Percentiles rank a stretch among this genome's conserved stretches.
Conservation (phyloP, 768 basidiomycete species). For the Crepidotus variabilis region DNA sequence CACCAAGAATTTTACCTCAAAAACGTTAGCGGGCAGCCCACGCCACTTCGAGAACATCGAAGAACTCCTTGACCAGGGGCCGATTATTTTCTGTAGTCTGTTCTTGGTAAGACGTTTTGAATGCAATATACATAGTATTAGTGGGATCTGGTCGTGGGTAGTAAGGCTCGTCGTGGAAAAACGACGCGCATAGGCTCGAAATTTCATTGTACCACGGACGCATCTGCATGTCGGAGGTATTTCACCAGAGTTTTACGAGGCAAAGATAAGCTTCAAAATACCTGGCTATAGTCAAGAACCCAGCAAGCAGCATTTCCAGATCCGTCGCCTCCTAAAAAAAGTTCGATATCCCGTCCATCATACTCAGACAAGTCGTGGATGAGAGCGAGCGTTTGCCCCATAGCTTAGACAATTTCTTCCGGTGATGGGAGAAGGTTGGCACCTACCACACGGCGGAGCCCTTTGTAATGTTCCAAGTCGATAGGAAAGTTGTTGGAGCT, state of each 20-base stretch:
- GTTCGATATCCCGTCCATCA: constrained; percentile 29
- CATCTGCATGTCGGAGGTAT: constrained; percentile 14
- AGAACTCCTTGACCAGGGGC: too few relatives aligned
- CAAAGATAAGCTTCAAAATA: constrained; percentile 5
- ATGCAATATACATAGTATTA: constrained; percentile 16
- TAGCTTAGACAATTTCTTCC: constrained; percentile 20
- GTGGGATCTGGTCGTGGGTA: constrained; percentile 22
- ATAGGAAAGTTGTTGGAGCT: constrained; percentile 26
- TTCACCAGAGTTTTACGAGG: not conserved
- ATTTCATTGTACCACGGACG: constrained; percentile 17
- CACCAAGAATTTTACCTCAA: too few relatives aligned
- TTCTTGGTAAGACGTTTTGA: too few relatives aligned
- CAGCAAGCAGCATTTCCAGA: constrained; percentile 13
- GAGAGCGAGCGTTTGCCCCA: constrained; percentile 26
- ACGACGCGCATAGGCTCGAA: constrained; percentile 18
- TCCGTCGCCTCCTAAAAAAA: constrained; percentile 22
- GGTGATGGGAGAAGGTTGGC: constrained; percentile 6
- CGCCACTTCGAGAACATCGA: too few relatives aligned
- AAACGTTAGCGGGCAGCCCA: too few relatives aligned
- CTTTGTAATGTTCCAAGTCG: constrained; percentile 19
- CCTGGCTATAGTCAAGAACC: constrained; percentile 30
- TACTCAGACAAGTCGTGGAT: constrained; percentile 22
- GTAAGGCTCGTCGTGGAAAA: constrained; percentile 27
- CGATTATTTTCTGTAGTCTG: too few relatives aligned
- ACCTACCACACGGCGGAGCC: constrained; percentile 3